A percentile compares a stretch with the other conserved stretches of the same genome.
Conservation (phyloP, 2,329 filamentous ascomycete species). For the Monosporascus sp. region DNA sequence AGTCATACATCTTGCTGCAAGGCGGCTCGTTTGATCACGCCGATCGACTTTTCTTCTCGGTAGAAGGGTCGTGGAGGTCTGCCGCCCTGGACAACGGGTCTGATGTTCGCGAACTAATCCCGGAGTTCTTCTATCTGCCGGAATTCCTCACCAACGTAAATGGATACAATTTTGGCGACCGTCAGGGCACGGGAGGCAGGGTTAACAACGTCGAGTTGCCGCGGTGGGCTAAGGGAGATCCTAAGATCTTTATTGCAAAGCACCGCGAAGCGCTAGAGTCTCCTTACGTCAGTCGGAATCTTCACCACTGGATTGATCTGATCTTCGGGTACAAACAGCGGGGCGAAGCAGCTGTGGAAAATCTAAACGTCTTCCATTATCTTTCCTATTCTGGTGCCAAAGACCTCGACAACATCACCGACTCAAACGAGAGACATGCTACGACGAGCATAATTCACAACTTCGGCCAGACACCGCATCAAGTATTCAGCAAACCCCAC, state of each 20-base stretch:
- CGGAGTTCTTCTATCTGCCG: slow-evolving; percentile 94
- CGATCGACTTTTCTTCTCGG: slow-evolving; percentile 89
- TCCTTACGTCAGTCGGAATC: slow-evolving; percentile 79
- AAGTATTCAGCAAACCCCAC: slow-evolving; percentile 82
- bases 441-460: slow-evolving; percentile 97
- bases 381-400: slow-evolving; percentile 92
- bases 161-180: slow-evolving; percentile 83
- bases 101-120: slow-evolving; percentile 89
- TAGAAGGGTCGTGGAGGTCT: slow-evolving; percentile 85
- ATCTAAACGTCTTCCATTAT: slow-evolving; percentile 92
- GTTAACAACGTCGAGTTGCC: slow-evolving; percentile 88
- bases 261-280: slow-evolving; percentile 95
- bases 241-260: slow-evolving; percentile 91
- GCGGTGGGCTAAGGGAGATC: slow-evolving; percentile 93
- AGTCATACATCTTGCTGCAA: slow-evolving; percentile 89
- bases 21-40: slow-evolving; percentile 96
- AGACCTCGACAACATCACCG: slow-evolving; percentile 84
- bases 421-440: slow-evolving; percentile 78
- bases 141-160: slow-evolving; percentile 95
- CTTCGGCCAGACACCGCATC: slow-evolving; percentile 94
- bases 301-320: slow-evolving; percentile 94
- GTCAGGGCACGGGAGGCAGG: slow-evolving; percentile 71
- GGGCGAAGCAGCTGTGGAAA: slow-evolving; percentile 86
- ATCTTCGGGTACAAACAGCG: slow-evolving; percentile 93
- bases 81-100: slow-evolving; percentile 86